Base-by-base conservation (phyloP, 2,329 filamentous ascomycete genomes). In the Aquanectria penicillioides region DNA sequence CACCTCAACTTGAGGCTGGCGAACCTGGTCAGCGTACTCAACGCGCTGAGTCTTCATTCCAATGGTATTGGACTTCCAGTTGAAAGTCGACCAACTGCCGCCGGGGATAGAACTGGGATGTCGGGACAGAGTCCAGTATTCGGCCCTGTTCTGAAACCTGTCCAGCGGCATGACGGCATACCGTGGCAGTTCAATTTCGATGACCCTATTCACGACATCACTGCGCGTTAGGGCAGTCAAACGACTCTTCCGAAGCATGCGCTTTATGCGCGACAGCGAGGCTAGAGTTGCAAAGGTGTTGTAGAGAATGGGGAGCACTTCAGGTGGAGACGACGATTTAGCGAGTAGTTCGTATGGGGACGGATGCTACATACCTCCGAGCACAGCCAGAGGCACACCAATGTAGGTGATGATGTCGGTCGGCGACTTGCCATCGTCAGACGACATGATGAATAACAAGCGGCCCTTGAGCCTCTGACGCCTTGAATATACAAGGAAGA, bases 121-220 rank as follows among this genome's bases (percentile, higher is more conserved):
- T 2, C 77, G 72, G 33, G 81, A 81, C 3, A 87, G 74, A 12
- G 76, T 75, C 84, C 87, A 90, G 73, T 90, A 90, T 47, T 84
- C 79, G 1, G 78, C 73, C 11, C 82, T 78, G 48, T 84, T 74
- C 60, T 76, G 73, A 58, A 83, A 81, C 20, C 86, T 79, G 62
- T 88, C 83, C 66, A 84, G 78, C 0, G 86, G 87, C 52, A 83
- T 85, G 43, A 89, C 86, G 4, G 85, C 87, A 66, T 87, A 88
- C 1, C 87, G 82, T 4, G 87, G 87, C 31, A 89, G 77, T 66
- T 90, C 86, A 29, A 89, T 84, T 69, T 90, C 87, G 31, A 90
- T 87, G 49, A 89, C 81, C 33, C 86, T 84, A 57, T 88, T 89
- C 61, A 90, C 84, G 2, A 89, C 81, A 57, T 88, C 86, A 69